Evolutionary conservation across 495 filamentous ascomycete genomes (phyloP).

Genomic region (Aspergillus saccharolyticus): DNA sequence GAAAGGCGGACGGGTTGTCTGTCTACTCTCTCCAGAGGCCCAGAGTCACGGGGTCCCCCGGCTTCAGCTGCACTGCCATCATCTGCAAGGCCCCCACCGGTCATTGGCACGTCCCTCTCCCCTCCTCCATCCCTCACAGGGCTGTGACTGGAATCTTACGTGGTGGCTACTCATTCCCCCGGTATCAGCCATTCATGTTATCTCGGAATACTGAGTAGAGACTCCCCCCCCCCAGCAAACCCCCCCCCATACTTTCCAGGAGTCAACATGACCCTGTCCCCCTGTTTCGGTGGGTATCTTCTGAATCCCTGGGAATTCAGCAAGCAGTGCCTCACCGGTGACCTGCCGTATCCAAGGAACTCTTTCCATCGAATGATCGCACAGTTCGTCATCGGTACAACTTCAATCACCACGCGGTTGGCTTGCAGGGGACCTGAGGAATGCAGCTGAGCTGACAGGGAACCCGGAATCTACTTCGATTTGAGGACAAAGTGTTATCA

Average conservation of each 20-base stretch:
- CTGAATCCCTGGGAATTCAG: neutral
- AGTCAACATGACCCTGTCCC: neutral
- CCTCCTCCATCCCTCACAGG: neutral
- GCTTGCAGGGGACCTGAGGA: constrained; percentile 1
- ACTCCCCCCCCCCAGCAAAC: too few species aligned
- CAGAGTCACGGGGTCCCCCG: constrained; percentile 10
- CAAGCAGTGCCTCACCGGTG: constrained; percentile 1
- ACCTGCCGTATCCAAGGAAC: constrained; percentile 1
- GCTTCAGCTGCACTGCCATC: constrained; percentile 7
- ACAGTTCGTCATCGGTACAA: neutral
- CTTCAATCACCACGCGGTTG: constrained; percentile 1
- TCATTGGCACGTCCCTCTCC: constrained; percentile 8
- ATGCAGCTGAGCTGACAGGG: neutral
- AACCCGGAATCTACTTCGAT: neutral
- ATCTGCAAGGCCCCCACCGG: constrained; percentile 13
- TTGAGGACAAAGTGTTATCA: neutral
- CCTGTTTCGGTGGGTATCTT: neutral
- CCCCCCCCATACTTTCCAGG: too few species aligned
- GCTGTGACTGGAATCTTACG: constrained; percentile 18
- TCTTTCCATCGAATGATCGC: neutral
- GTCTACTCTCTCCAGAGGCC: neutral
- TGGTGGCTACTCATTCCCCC: neutral
- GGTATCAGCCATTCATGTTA: neutral
- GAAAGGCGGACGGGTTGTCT: neutral
- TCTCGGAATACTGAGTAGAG: too few species aligned